Evolutionary conservation across 805 yeast species (phyloP), one percentile per base, ranked within the genome.

Genomic region (Saccharomyces mikatae): DNA sequence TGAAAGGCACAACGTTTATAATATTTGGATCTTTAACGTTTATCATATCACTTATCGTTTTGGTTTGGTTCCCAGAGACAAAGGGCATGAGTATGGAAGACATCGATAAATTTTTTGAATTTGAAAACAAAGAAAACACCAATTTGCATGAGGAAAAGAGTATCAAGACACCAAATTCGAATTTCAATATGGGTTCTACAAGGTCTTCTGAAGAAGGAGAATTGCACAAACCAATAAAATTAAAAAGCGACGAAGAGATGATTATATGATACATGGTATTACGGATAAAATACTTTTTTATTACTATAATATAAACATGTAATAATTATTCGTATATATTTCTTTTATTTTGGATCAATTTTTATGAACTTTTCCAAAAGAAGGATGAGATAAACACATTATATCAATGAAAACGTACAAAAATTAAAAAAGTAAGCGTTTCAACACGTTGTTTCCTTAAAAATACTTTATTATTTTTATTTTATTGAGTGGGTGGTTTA

Each of bases 41-140:
- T 1, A 24, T 62, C 5, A 72, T 77, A 4, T 59, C 70, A 0
- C 32, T 70, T 0, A 21, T 69, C 0, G 64, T 76, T 6, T 57
- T 70, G 5, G 26, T 71, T 32, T 58, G 54, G 49, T 74, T 78
- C 54, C 81, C 80, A 4, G 83, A 80, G 58, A 78, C 83, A 0
- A 68, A 65, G 57, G 69, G 62, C 1, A 54, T 69, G 24, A 52
- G 54, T 2, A 69, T 65, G 13, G 44, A 51, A 1, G 66, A 71
- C 54, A 61, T 71, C 32, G 65, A 65, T 31, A 46, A 41, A 1
- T 49, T 70, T 6, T 70, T 65, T 48, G 46, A 36, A 17, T 36
- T 36, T 13, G 48, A 47, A 11, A 50, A 41, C 24, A 36, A 26
- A n/a, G 52, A 21, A 14, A 6, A 14, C 24, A 27, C 26, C 6